phyloP scores from a whole-genome alignment of 495 filamentous ascomycete genomes.

The Hyaloscypha hepaticicola region DNA sequence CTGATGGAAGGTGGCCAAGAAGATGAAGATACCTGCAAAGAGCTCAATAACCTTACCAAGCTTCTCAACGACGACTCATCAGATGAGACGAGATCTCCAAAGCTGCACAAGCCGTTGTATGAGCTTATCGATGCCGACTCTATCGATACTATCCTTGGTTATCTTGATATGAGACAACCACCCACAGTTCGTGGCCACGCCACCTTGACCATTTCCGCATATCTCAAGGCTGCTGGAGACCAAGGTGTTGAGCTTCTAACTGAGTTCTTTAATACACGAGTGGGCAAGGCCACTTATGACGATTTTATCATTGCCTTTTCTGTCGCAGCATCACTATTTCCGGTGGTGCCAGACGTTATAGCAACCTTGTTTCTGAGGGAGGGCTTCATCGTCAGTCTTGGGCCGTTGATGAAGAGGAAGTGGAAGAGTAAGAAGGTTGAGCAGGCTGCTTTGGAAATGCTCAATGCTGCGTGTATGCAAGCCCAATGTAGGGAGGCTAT shows the following conservation, averaged over 20 bases:
- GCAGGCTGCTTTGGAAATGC: conserved; percentile 76
- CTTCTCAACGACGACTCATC: conserved; percentile 48
- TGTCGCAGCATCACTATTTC: conserved; percentile 82
- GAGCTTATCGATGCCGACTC: conserved; percentile 71
- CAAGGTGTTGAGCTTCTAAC: conserved; percentile 62
- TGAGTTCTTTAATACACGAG: conserved; percentile 58
- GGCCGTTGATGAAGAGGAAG: conserved; percentile 68
- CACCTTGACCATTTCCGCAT: conserved; percentile 72
- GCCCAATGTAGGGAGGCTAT: conserved; percentile 74
- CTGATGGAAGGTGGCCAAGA: conserved; percentile 58
- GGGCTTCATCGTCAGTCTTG: conserved; percentile 70
- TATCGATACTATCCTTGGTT: conserved; percentile 75
- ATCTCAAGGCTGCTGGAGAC: conserved; percentile 72
- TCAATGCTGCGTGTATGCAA: conserved; percentile 88
- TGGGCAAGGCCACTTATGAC: conserved; percentile 52
- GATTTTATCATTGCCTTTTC: conserved; percentile 78
- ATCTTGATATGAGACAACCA: conserved; percentile 73
- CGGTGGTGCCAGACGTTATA: conserved; percentile 69
- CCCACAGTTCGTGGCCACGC: conserved; percentile 69
- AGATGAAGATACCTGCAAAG: conserved; percentile 50
- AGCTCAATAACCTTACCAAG: conserved; percentile 48
- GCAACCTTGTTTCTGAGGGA: conserved; percentile 78
- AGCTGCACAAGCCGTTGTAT: conserved; percentile 48
- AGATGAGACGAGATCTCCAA: conserved; percentile 28
- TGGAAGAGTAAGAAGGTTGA: conserved; percentile 77